Base-by-base conservation (phyloP, 1,284 basidiomycete genomes). In the Boletellus dicymbophilus region DNA sequence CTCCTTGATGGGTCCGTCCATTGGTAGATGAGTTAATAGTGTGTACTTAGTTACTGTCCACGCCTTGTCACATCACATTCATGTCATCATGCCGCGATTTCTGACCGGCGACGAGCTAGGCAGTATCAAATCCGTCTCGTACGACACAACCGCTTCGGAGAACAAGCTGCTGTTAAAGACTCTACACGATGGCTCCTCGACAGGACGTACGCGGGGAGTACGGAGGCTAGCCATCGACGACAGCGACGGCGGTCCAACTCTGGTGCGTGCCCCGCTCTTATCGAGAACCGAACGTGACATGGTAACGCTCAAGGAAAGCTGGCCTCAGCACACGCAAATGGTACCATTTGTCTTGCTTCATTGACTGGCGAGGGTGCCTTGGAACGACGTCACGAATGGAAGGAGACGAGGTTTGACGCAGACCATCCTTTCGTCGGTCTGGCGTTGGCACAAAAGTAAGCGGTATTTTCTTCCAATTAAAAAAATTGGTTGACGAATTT, bases 1-100 rank as follows among this genome's bases (percentile, higher is more conserved):
- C 63, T 92, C 89, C 66, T 88, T 91, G 54, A 88, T 69, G 38
- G 83, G 75, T 5, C 71, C 79, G 46, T 91, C 88, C 88, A 90
- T 90, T 37, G 49, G 25, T 34, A 37, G 21, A 21, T 13, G 33
- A 16, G 22, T 27, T 23, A 39, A 30, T 18, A 18, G 34, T 30
- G 28, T 30, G 11, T 3, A 37, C n/a, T n/a, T 13, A 12, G 37
- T 26, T 8, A 4, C 15, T 2, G 25, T 6, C 9, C 31, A 28
- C 33, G n/a, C 18, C 48, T 23, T 54, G 57, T 63, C 54, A 61
- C 60, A 52, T 61, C 60, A 68, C 64, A 36, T 50, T 27, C 37
- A 51, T 25, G 40, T 39, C n/a, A 20, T n/a, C 23, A 88, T 89
- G 87, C 70, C 79, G 63, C 76, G 76, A 51, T 90, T 89, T 68